phyloP scores from a whole-genome alignment of 495 filamentous ascomycete species.

The Chlorociboria aeruginascens region DNA sequence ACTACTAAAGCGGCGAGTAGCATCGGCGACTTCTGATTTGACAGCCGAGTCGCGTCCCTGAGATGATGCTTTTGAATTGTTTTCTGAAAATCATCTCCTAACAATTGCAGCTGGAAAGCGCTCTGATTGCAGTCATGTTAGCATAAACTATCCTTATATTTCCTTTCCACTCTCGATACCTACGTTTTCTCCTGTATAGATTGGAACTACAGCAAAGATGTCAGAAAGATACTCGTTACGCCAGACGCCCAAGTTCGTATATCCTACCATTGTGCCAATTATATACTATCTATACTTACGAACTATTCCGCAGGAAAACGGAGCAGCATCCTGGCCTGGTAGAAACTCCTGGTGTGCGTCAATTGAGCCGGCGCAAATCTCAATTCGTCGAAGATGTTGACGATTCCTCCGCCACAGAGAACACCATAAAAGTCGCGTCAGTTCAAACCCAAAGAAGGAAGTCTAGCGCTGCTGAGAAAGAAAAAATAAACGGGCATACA shows the following conservation, averaged over 20 bases:
- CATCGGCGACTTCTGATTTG: too few species aligned
- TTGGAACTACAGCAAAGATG: slow-evolving; percentile 6
- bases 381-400: slow-evolving; percentile 15
- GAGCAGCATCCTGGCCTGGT: slow-evolving; percentile 40
- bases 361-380: slow-evolving; percentile 28
- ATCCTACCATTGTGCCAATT: not conserved
- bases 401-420: slow-evolving; percentile 17
- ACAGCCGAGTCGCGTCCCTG: too few species aligned
- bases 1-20: too few species aligned
- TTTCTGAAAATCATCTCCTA: too few species aligned
- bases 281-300: not conserved
- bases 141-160: too few species aligned
- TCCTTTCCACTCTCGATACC: too few species aligned
- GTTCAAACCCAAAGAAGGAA: slow-evolving; percentile 18
- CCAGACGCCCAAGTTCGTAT: slow-evolving; percentile 39
- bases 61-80: too few species aligned
- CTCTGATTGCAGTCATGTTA: too few species aligned
- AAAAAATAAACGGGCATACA: slow-evolving; percentile 12
- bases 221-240: slow-evolving; percentile 32
- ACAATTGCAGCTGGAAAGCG: too few species aligned
- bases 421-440: slow-evolving; percentile 11
- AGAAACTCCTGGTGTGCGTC: slow-evolving; percentile 41
- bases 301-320: slow-evolving; percentile 33
- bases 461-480: slow-evolving; percentile 21
- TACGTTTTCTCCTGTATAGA: too few species aligned